phyloP scores from a whole-genome alignment of 345 rosid genomes.

The Brassica rapa region DNA sequence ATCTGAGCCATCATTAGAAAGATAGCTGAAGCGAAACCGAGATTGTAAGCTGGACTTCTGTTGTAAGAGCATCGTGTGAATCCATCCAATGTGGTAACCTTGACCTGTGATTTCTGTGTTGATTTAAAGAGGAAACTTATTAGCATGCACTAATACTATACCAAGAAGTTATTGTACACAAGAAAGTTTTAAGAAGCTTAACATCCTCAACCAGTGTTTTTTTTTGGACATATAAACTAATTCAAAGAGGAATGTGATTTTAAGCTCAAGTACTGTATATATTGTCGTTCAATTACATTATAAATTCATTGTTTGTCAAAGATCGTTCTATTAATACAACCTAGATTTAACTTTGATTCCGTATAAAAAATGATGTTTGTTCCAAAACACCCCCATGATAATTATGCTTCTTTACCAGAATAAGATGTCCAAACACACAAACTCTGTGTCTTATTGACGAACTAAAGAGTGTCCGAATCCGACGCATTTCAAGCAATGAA shows the following conservation, averaged over 20 bases:
- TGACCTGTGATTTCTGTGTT: constrained; percentile 69
- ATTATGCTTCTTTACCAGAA: too few relatives aligned
- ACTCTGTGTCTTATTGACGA: constrained; percentile 3
- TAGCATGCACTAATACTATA: background rate
- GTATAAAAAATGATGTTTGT: background rate
- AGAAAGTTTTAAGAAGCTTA: background rate
- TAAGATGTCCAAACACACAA: background rate
- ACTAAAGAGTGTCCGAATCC: background rate
- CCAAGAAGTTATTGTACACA: background rate
- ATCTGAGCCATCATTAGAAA: constrained; percentile 72
- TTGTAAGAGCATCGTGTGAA: constrained; percentile 62
- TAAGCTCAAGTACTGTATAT: background rate
- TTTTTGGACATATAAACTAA: background rate
- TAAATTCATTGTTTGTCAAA: background rate
- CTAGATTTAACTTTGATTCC: background rate
- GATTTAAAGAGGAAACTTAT: background rate
- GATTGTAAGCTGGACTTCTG: constrained; percentile 70
- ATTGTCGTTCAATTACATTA: background rate
- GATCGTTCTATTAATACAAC: background rate
- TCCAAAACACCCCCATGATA: background rate
- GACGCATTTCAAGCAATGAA: background rate
- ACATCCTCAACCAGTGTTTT: background rate
- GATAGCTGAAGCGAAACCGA: constrained; percentile 72
- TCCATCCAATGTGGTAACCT: constrained; percentile 42
- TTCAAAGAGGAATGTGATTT: background rate